These are phyloP conservation scores for Colletotrichum gloeosporioides DNA, from an alignment of 2,329 filamentous ascomycete genomes.

Conservation along the genomic window DNA sequence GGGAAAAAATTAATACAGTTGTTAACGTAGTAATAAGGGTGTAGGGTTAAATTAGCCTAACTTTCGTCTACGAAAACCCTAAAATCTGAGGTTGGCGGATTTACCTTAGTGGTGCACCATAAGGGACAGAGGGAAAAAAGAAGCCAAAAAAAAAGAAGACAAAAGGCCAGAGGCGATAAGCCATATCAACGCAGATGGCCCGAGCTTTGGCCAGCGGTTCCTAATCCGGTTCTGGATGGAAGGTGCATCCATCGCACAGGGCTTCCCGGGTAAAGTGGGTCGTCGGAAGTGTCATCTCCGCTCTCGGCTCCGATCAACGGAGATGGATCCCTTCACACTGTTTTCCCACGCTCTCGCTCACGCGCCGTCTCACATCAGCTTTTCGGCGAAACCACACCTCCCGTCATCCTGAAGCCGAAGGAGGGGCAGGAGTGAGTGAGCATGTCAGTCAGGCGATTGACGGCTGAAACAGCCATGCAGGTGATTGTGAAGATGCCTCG, in stretches of 20 bases:
- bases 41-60: too few relatives aligned
- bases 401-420: neutral
- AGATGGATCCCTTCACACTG: neutral
- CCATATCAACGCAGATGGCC: neutral
- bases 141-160: neutral
- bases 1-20: too few relatives aligned
- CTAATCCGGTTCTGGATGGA: neutral
- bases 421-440: neutral
- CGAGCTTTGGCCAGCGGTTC: neutral
- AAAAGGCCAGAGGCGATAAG: neutral
- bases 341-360: neutral
- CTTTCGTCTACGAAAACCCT: too few relatives aligned
- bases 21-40: too few relatives aligned
- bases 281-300: neutral
- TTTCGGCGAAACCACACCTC: neutral
- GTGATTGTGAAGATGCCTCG: neutral
- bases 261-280: neutral
- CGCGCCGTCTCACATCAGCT: neutral
- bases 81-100: too few relatives aligned
- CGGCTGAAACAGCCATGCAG: neutral
- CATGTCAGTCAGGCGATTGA: neutral
- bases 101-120: too few relatives aligned
- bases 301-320: conserved; percentile 17
- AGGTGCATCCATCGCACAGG: neutral
- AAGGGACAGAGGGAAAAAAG: neutral